A percentile compares a stretch with the other conserved stretches of the same genome.
phyloP scores from a whole-genome alignment of 164 flowering plant species.

The Brasenia schreberi region DNA sequence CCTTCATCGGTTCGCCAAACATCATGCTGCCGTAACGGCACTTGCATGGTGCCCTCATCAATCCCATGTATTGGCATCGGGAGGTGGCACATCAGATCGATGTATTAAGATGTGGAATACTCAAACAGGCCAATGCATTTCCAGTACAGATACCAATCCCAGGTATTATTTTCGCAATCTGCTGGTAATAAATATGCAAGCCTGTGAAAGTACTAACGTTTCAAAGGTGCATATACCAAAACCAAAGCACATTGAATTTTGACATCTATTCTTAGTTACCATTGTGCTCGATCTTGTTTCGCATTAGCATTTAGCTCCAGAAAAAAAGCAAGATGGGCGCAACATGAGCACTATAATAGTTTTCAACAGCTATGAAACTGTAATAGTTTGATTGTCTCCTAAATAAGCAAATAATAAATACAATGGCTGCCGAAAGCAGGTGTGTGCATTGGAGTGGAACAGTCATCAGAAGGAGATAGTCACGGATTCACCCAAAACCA shows the following conservation, averaged over 20 bases:
- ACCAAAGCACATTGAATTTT: no score
- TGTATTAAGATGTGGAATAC: constrained; percentile 39
- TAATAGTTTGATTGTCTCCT: no score
- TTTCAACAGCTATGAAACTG: no score
- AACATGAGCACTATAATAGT: no score
- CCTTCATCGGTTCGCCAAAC: constrained; percentile 21
- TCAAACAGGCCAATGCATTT: constrained; percentile 31
- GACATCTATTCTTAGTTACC: no score
- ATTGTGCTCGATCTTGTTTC: no score
- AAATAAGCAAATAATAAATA: neutral
- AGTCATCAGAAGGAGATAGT: constrained; percentile 45
- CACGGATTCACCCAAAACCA: constrained; percentile 36
- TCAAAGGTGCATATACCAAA: no score
- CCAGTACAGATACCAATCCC: constrained; percentile 30
- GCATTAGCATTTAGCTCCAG: no score
- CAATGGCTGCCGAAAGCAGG: constrained; percentile 11
- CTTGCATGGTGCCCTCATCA: constrained; percentile 55
- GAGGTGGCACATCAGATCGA: constrained; percentile 38
- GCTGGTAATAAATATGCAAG: no score
- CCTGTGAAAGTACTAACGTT: no score
- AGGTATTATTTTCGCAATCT: constrained; percentile 16
- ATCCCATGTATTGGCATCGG: constrained; percentile 32
- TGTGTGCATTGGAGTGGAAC: constrained; percentile 49
- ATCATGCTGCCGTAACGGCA: constrained; percentile 45
- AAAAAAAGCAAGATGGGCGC: no score